These are phyloP conservation scores for Colletotrichum plurivorum DNA, from an alignment of 2,329 filamentous ascomycete species.

Conservation along the genomic window DNA sequence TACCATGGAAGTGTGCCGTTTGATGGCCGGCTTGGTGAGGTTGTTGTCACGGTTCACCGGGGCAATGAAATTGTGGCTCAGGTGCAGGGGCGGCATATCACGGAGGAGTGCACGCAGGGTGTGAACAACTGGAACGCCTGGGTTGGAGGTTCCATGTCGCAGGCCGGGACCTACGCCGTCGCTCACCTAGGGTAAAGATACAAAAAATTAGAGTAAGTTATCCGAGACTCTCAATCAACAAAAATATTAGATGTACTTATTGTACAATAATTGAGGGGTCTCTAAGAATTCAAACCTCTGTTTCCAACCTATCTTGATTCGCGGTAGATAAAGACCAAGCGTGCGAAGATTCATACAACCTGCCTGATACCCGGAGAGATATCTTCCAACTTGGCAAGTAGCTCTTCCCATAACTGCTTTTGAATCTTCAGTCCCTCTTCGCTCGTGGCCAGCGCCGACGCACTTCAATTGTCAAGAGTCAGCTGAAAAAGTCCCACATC, in stretches of 20 bases:
- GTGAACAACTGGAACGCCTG: constrained; percentile 42
- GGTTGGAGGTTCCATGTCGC: constrained; percentile 24
- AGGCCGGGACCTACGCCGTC: constrained; percentile 15
- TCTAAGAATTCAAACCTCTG: too few relatives aligned
- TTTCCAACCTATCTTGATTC: too few relatives aligned
- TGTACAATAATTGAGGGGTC: too few relatives aligned
- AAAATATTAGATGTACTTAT: too few relatives aligned
- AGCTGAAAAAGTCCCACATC: background rate
- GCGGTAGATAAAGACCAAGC: too few relatives aligned
- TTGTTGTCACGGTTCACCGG: constrained; percentile 42
- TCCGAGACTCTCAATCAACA: too few relatives aligned
- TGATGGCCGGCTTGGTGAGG: constrained; percentile 44
- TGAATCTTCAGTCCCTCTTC: constrained; percentile 52
- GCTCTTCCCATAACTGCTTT: constrained; percentile 56
- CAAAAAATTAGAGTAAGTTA: too few relatives aligned
- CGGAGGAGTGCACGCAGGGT: constrained; percentile 25
- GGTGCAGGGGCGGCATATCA: constrained; percentile 35
- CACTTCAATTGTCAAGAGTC: constrained; percentile 42
- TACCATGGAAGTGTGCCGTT: constrained; percentile 49
- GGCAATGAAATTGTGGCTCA: constrained; percentile 17
- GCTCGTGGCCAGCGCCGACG: constrained; percentile 48
- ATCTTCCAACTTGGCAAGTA: constrained; percentile 58
- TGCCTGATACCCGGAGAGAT: constrained; percentile 54
- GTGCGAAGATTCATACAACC: too few relatives aligned
- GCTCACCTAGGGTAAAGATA: constrained; percentile 13